Percentiles rank a stretch among this genome's conserved stretches.
These are phyloP conservation scores for Gossypium trilobum DNA, from an alignment of 441 rosid species.

Conservation along the genomic window DNA sequence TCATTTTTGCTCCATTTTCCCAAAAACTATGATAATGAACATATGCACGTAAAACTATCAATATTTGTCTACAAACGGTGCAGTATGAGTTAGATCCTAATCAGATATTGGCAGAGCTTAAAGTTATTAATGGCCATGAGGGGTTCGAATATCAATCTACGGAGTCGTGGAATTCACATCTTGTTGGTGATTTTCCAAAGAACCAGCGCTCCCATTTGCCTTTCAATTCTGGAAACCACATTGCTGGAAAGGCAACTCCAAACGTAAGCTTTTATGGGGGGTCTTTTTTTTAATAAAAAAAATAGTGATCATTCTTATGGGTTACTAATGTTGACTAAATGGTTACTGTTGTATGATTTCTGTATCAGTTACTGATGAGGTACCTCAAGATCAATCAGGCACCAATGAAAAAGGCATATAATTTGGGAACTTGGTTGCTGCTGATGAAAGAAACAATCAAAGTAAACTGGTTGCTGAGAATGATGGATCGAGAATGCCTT, in stretches of 20 bases:
- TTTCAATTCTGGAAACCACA: not conserved
- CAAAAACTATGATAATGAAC: not conserved
- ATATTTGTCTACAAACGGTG: not conserved
- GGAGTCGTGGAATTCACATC: not conserved
- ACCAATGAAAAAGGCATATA: not conserved
- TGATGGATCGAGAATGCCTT: not conserved
- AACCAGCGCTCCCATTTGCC: not conserved
- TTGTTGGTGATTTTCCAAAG: not conserved
- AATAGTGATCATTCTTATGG: not conserved
- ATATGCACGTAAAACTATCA: not conserved
- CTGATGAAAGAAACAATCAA: not conserved
- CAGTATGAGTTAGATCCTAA: not conserved
- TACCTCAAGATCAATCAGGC: not conserved
- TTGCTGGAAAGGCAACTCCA: not conserved
- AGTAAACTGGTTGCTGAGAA: not conserved
- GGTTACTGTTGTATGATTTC: not conserved
- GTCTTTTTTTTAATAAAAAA: not conserved
- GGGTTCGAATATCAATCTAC: not conserved
- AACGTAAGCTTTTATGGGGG: not conserved
- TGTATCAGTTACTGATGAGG: not conserved
- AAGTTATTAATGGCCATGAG: not conserved
- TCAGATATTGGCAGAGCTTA: not conserved
- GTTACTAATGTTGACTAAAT: not conserved
- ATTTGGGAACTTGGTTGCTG: not conserved
- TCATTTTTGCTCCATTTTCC: not conserved